Evolutionary conservation across 768 basidiomycete genomes (phyloP).

Genomic region (Tricholoma matsutake): DNA sequence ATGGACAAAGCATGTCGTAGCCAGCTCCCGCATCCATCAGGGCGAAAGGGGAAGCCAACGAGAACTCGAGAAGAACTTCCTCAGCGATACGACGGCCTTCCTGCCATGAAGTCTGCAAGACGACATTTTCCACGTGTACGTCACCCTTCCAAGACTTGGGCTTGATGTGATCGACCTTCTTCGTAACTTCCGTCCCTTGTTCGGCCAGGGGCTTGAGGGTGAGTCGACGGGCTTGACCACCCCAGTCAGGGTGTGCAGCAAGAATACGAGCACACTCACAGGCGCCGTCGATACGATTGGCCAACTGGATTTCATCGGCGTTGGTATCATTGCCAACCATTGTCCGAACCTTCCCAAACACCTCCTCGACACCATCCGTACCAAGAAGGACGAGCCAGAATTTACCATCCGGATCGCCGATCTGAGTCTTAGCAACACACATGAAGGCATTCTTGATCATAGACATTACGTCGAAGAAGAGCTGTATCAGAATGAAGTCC

Average conservation of each 20-base stretch:
- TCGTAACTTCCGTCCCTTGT: not conserved
- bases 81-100: not conserved
- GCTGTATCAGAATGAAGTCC: not conserved
- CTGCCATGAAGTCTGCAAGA: not conserved
- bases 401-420: not conserved
- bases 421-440: not conserved
- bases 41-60: not conserved
- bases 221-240: not conserved
- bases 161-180: not conserved
- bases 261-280: not conserved
- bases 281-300: not conserved
- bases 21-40: not conserved
- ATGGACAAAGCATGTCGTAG: not conserved
- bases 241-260: not conserved
- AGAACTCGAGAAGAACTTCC: not conserved
- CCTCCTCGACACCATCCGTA: not conserved
- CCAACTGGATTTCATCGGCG: not conserved
- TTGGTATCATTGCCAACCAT: not conserved
- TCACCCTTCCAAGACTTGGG: not conserved
- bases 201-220: not conserved
- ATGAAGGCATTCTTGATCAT: not conserved
- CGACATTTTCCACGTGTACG: not conserved
- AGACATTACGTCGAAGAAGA: not conserved
- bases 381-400: not conserved
- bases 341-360: not conserved